Percentiles rank a stretch among this genome's conserved stretches.
These are phyloP conservation scores for Eragrostis tef DNA, from an alignment of 202 grass and related monocot species.

Conservation along the genomic window DNA sequence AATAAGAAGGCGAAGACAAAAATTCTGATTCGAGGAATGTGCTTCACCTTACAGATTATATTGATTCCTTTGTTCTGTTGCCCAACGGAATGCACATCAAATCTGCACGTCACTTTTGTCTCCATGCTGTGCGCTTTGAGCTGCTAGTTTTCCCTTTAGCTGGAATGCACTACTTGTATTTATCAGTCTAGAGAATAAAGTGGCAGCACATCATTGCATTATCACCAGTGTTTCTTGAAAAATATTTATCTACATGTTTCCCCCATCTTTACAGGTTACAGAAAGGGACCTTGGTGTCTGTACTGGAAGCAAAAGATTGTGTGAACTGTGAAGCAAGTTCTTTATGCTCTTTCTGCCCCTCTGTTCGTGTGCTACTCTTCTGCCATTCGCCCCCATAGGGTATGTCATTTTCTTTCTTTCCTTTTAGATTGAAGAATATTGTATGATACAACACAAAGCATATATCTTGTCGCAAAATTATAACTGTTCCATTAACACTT, in stretches of 20 bases:
- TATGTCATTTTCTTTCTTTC: slow-evolving; percentile 2
- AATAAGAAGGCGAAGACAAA: not conserved
- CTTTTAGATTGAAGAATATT: slow-evolving; percentile 25
- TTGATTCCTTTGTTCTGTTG: slow-evolving; percentile 31
- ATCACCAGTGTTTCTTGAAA: slow-evolving; percentile 30
- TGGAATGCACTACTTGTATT: slow-evolving; percentile 50
- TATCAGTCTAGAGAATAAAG: slow-evolving; percentile 52
- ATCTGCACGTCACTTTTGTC: slow-evolving; percentile 34
- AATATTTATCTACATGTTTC: slow-evolving; percentile 41
- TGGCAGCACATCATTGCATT: slow-evolving; percentile 44
- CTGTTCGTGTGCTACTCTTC: slow-evolving; percentile 4
- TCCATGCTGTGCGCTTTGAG: slow-evolving; percentile 38
- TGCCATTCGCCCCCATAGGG: slow-evolving; percentile 17
- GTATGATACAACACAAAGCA: not conserved
- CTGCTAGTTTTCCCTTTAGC: slow-evolving; percentile 41
- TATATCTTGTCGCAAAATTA: not conserved
- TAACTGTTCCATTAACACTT: slow-evolving; percentile 2
- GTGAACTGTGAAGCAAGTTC: slow-evolving; percentile 21
- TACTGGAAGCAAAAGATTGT: slow-evolving; percentile 9
- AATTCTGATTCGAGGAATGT: slow-evolving; percentile 43
- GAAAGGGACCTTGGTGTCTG: slow-evolving; percentile 40
- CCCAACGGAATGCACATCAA: slow-evolving; percentile 30
- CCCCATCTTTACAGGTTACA: slow-evolving; percentile 42
- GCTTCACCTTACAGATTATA: slow-evolving; percentile 18
- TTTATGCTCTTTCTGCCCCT: slow-evolving; percentile 15